Evolutionary conservation across 495 filamentous ascomycete species (phyloP).

Genomic region (Neurospora tetrasperma): DNA sequence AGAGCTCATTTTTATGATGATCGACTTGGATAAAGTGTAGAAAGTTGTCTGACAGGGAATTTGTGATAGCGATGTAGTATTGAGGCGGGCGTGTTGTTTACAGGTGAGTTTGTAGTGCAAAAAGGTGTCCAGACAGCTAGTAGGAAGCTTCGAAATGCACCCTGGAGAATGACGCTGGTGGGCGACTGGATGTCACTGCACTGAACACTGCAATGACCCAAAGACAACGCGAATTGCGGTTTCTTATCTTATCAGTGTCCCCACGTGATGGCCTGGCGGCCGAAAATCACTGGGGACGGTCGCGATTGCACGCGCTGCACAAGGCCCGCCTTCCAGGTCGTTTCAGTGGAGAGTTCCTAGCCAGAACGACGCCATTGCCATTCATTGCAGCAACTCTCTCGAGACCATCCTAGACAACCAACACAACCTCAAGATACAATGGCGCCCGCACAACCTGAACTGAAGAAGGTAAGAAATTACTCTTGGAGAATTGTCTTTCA

Average conservation of each 20-base stretch:
- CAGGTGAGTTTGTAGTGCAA: no score
- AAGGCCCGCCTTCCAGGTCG: neutral
- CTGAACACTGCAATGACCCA: neutral
- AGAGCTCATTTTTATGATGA: conserved; percentile 42
- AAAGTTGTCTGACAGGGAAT: neutral
- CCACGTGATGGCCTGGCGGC: conserved; percentile 7
- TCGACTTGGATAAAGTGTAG: neutral
- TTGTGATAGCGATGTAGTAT: neutral
- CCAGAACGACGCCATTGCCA: conserved; percentile 1
- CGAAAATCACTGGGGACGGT: conserved; percentile 4
- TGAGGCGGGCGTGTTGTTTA: neutral
- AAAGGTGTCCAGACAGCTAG: neutral
- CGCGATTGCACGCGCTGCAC: neutral
- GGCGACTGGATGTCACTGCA: neutral
- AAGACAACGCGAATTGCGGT: conserved; percentile 14
- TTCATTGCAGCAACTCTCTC: neutral
- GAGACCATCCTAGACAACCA: conserved; percentile 2
- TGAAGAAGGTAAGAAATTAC: conserved; percentile 70
- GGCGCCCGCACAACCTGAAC: conserved; percentile 97
- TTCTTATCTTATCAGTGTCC: conserved; percentile 7
- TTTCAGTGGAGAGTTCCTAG: neutral
- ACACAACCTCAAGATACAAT: conserved; percentile 44
- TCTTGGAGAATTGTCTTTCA: neutral
- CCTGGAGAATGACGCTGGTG: neutral
- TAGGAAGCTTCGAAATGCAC: neutral